Evolutionary conservation across 139 green algal species (phyloP).

Genomic region (Monoraphidium neglectum): DNA sequence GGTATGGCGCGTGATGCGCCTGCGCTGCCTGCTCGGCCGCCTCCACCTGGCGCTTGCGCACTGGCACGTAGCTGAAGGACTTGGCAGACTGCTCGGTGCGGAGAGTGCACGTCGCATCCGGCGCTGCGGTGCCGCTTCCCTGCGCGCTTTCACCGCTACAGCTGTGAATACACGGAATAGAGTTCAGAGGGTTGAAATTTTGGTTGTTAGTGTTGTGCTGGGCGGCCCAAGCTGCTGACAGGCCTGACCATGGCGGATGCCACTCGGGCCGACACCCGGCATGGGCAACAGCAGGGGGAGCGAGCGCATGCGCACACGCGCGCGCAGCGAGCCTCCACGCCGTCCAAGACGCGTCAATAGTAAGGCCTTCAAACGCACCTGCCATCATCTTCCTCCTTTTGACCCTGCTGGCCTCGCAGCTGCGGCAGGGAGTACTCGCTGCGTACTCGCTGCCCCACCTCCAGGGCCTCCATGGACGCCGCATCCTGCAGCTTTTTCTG

Average conservation of each 20-base stretch:
- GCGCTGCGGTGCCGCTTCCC: no score
- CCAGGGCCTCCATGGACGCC: slow-evolving; percentile 3
- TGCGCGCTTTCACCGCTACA: no score
- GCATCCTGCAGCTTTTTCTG: slow-evolving; percentile 28
- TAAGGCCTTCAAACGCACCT: neutral
- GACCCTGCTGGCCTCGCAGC: slow-evolving; percentile 6
- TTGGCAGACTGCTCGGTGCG: slow-evolving; percentile 27
- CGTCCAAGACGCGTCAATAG: neutral
- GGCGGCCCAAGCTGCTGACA: no score
- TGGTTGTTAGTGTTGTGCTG: no score
- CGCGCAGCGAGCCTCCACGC: neutral
- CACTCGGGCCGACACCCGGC: no score
- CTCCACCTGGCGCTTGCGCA: slow-evolving; percentile 22
- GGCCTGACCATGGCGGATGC: no score
- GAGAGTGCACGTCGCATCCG: slow-evolving; percentile 1
- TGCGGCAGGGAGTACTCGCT: slow-evolving; percentile 24
- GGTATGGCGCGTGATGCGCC: neutral
- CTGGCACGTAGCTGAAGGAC: slow-evolving; percentile 9
- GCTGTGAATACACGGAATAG: no score
- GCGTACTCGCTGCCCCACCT: slow-evolving; percentile 10
- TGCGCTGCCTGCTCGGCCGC: slow-evolving; percentile 2
- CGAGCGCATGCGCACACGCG: no score
- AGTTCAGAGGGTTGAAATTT: no score
- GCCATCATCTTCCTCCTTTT: neutral
- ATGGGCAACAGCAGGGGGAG: no score